A percentile compares a stretch with the other conserved stretches of the same genome.
Conservation (phyloP, 2,329 filamentous ascomycete genomes). For the Penicillium paneum region DNA sequence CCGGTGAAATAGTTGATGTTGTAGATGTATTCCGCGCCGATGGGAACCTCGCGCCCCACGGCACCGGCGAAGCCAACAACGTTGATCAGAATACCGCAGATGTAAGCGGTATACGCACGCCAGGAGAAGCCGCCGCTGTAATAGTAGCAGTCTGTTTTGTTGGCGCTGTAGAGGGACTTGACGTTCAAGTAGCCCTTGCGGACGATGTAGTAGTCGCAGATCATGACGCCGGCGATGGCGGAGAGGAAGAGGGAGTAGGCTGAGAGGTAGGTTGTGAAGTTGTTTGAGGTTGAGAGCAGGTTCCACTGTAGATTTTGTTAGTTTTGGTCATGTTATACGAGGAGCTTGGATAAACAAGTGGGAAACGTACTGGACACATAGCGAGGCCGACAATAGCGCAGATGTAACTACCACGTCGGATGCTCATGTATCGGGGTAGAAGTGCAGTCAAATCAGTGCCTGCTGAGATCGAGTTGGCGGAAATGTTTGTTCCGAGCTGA, state of each 20-base stretch:
- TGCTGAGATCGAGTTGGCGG: slow-evolving; percentile 79
- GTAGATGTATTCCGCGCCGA: slow-evolving; percentile 80
- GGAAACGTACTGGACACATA: slow-evolving; percentile 67
- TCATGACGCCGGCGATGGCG: slow-evolving; percentile 87
- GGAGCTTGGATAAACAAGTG: background rate
- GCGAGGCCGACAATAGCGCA: slow-evolving; percentile 75
- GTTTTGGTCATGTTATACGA: background rate
- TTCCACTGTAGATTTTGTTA: slow-evolving; percentile 49
- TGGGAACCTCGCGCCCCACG: slow-evolving; percentile 67
- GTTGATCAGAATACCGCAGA: slow-evolving; percentile 81
- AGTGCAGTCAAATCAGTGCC: slow-evolving; percentile 80
- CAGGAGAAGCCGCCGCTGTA: slow-evolving; percentile 72
- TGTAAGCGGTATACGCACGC: slow-evolving; percentile 79
- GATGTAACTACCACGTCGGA: slow-evolving; percentile 81
- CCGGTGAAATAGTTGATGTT: slow-evolving; percentile 88
- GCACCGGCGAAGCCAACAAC: slow-evolving; percentile 88
- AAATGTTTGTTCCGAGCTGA: slow-evolving; percentile 82
- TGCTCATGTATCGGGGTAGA: slow-evolving; percentile 75
- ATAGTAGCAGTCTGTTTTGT: slow-evolving; percentile 62
- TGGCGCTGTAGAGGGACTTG: slow-evolving; percentile 73
- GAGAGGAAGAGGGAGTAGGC: slow-evolving; percentile 93
- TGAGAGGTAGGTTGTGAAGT: slow-evolving; percentile 87
- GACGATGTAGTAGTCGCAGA: slow-evolving; percentile 82
- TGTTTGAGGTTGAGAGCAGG: slow-evolving; percentile 69
- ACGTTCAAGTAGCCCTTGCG: slow-evolving; percentile 77